Base-by-base conservation (phyloP, 1,284 basidiomycete genomes). In the Sparassis latifolia region DNA sequence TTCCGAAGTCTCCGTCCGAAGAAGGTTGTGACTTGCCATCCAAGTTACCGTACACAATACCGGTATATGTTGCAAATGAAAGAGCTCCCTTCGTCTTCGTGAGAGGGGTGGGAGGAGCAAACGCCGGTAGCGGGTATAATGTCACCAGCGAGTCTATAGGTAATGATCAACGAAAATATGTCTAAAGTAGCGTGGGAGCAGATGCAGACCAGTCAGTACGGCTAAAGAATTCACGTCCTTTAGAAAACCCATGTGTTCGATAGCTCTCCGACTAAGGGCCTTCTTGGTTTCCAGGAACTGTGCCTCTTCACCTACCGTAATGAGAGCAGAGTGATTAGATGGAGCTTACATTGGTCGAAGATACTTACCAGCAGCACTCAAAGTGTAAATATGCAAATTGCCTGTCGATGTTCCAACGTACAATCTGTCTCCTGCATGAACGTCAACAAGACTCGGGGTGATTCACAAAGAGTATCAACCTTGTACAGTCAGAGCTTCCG, bases 161-260 rank as follows among this genome's bases (percentile, higher is more conserved):
- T 44, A 28, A 20, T 20, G 20, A 20, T 20, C 20, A 20, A 20
- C 20, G 20, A 20, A 20, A 20, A 20, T 20, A 20, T 20, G 20
- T 20, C 20, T 20, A 20, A 20, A 20, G 20, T 20, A 20, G 20
- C 20, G 20, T 20, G 20, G 20, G 20, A n/a, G n/a, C 33, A 5
- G 33, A 44, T n/a, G 27, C 40, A 35, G 47, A 68, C 78, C 52
- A 56, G 91, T 93, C 92, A 97, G 76, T 5, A 90, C 77, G 3
- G 89, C 84, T 31, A 97, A 72, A 7, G 88, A 86, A 58, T 90
- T 86, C 10, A 90, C 78, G 58, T 92, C 89, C 55, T 86, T 85
- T 56, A 97, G 78, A 47, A 87, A 86, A 2, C 84, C 89, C 4
- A 97, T 71, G 62, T 92, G 92, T 51, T 97, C 93, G 41, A 98